Evolutionary conservation across 2,329 filamentous ascomycete species (phyloP), one percentile per base, ranked within the genome.

Genomic region (Colletotrichum orbiculare): DNA sequence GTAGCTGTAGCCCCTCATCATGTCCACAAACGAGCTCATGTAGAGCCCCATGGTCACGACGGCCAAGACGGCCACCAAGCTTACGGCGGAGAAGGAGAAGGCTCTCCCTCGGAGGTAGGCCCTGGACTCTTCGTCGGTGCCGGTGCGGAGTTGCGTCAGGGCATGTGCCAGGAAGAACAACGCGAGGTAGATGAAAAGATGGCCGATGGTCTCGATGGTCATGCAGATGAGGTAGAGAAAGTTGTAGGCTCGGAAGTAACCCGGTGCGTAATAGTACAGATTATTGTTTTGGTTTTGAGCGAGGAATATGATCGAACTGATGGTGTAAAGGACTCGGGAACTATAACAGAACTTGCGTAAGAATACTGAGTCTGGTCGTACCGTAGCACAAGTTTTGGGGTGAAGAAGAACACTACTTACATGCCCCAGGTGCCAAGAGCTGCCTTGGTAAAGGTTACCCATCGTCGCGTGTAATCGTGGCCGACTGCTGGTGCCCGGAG

Each of bases 381-480:
- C n/a, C 10, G 11, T 6, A 45, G 25, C 25, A 34, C 9, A 10
- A 33, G 46, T 3, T 48, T 11, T 33, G n/a, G 33, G n/a, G 4
- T 47, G 9, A 47, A 47, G 48, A 11, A 45, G 3, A 9, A 6
- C 8, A 52, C 74, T 50, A 52, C 74, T 50, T 52, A 78, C 76
- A 70, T 33, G 5, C 63, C 42, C 35, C 70, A 76, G 0, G 71
- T 50, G 1, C 64, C 56, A 10, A 76, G 64, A 1, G 73, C 71
- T 2, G 56, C 4, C 48, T 74, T 75, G 53, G 72, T 69, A 15
- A 63, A 72, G 2, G 50, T 65, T 11, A 73, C 69, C 15, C 70
- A 74, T 35, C 52, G 66, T 41, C 73, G 65, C 1, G 71, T 71
- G 2, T 69, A 67, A 38, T 76, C 74, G 0, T 63, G 67, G 15